Percentiles rank a stretch among this genome's conserved stretches.
Conservation (phyloP, 345 rosid species). For the Eucalyptus polybractea region DNA sequence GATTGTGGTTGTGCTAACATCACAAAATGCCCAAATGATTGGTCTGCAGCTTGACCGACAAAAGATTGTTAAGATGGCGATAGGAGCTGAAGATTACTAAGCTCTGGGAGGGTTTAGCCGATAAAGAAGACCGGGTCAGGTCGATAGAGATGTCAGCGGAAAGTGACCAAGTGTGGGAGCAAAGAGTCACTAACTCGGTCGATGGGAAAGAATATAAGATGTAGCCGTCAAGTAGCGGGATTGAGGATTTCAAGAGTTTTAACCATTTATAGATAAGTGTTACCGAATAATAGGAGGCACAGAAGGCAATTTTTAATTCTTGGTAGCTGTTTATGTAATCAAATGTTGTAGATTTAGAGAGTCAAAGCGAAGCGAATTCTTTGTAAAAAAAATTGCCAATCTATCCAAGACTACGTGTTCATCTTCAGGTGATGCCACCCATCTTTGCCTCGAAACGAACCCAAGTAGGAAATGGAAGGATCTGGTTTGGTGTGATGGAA, state of each 20-base stretch:
- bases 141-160: neutral
- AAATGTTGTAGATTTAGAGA: neutral
- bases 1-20: no score
- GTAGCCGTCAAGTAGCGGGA: no score
- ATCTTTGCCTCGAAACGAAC: neutral
- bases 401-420: neutral
- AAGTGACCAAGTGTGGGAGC: neutral
- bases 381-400: neutral
- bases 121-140: no score
- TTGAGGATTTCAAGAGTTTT: no score
- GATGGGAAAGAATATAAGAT: no score
- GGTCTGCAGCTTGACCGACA: neutral
- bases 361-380: neutral
- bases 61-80: neutral
- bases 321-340: neutral
- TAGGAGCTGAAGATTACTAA: neutral
- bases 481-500: neutral
- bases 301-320: no score
- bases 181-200: neutral
- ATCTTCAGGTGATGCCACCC: no score
- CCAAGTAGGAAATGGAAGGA: neutral
- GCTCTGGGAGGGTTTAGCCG: no score
- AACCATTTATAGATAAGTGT: neutral
- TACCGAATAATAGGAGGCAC: neutral
- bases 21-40: no score